These are phyloP conservation scores for Tuber borchii DNA, from an alignment of 495 filamentous ascomycete species.

Conservation along the genomic window DNA sequence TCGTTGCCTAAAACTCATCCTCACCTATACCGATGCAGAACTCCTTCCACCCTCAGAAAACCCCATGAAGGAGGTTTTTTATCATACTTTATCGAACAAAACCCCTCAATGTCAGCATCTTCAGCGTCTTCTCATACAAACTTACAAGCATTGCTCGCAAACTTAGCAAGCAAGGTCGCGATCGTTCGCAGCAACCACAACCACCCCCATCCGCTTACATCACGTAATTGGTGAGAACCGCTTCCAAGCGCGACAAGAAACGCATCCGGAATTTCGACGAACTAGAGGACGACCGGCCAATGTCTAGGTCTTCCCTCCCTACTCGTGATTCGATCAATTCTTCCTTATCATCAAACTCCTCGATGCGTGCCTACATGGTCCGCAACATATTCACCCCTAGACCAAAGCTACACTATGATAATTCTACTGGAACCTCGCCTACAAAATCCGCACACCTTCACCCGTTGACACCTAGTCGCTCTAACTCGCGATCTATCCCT, in stretches of 20 bases:
- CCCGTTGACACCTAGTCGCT: constrained; percentile 26
- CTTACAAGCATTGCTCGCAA: constrained; percentile 31
- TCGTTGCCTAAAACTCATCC: too few species aligned
- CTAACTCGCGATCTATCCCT: constrained; percentile 28
- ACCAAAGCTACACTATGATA: constrained; percentile 38
- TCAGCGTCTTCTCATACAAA: constrained; percentile 41
- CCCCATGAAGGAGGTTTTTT: constrained; percentile 28
- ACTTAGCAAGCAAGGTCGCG: constrained; percentile 36
- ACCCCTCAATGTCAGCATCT: constrained; percentile 27
- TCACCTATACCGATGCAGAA: constrained; percentile 22
- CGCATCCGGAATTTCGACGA: constrained; percentile 34
- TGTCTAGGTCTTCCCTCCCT: constrained; percentile 34
- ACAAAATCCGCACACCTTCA: constrained; percentile 11
- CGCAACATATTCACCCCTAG: constrained; percentile 36
- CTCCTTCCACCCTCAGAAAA: constrained; percentile 36
- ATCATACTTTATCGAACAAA: constrained; percentile 36
- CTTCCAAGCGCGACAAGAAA: constrained; percentile 33
- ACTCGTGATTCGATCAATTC: constrained; percentile 37
- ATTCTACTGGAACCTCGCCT: constrained; percentile 20
- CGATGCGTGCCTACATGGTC: constrained; percentile 39
- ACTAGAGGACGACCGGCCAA: constrained; percentile 34
- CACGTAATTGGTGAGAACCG: constrained; percentile 31
- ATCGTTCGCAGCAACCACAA: constrained; percentile 20
- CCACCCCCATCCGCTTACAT: constrained; percentile 38
- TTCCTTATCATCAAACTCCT: constrained; percentile 35